Conservation (phyloP, 306 rosid genomes). For the Dalbergia cultrata region DNA sequence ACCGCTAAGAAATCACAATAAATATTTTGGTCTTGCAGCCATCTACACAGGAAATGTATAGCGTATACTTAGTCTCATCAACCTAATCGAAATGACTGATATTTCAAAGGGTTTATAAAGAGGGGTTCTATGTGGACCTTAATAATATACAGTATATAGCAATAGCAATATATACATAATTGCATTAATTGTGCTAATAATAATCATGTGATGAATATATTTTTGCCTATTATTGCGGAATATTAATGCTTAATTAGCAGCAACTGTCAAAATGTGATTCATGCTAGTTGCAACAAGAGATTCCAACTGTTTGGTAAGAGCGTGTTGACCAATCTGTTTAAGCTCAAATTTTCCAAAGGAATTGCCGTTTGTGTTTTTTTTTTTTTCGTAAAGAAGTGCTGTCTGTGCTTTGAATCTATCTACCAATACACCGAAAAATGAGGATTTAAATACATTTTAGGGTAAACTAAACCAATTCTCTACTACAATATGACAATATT, state of each 20-base stretch:
- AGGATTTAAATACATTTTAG: no score
- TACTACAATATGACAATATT: no score
- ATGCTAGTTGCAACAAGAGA: conserved; percentile 29
- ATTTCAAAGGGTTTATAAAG: not conserved
- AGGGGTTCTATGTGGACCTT: not conserved
- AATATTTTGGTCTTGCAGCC: conserved; percentile 17
- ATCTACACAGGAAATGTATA: not conserved
- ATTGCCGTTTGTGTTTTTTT: no score
- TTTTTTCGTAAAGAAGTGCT: no score
- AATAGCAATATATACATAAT: no score
- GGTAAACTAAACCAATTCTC: no score
- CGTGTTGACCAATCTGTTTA: conserved; percentile 43
- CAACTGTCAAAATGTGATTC: conserved; percentile 45
- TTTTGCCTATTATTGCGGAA: conserved; percentile 20
- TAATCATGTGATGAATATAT: not conserved
- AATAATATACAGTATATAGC: not conserved
- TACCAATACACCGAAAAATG: not conserved
- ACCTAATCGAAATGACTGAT: conserved; percentile 24
- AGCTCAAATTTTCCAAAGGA: not conserved
- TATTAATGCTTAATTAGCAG: conserved; percentile 27
- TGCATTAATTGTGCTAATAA: not conserved
- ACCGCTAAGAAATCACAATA: not conserved
- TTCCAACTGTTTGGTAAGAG: conserved; percentile 42
- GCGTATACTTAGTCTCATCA: not conserved
- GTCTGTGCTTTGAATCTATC: conserved; percentile 27